Evolutionary conservation across 2,329 filamentous ascomycete species (phyloP).

Genomic region (Colletotrichum aenigma): DNA sequence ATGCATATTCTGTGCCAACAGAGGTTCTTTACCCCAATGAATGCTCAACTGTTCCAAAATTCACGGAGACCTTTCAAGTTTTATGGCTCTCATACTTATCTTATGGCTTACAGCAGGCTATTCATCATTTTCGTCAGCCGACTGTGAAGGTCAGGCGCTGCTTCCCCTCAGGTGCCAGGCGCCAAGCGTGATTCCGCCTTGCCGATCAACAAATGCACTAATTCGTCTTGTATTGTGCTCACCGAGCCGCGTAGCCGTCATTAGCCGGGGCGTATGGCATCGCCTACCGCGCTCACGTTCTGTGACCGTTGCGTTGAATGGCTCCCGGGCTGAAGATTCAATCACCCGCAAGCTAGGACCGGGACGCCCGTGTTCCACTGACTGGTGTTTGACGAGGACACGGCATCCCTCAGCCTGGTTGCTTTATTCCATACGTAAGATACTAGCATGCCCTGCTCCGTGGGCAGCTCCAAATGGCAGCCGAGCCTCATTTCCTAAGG

Average conservation of each 20-base stretch:
- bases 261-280: background rate
- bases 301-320: background rate
- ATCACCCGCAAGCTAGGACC: background rate
- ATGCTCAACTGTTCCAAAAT: background rate
- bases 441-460: background rate
- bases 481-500: slow-evolving; percentile 36
- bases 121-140: background rate
- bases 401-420: background rate
- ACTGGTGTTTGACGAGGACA: background rate
- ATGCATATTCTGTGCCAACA: background rate
- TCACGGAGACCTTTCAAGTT: background rate
- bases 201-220: background rate
- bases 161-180: background rate
- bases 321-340: background rate
- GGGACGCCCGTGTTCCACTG: background rate
- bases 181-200: background rate
- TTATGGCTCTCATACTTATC: background rate
- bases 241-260: background rate
- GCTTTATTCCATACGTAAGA: background rate
- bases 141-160: background rate
- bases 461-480: background rate
- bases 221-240: background rate
- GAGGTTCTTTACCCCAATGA: background rate
- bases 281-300: background rate
- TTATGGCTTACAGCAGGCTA: background rate